phyloP scores from a whole-genome alignment of 2,329 filamentous ascomycete species.

The Paraconiothyrium brasiliense region DNA sequence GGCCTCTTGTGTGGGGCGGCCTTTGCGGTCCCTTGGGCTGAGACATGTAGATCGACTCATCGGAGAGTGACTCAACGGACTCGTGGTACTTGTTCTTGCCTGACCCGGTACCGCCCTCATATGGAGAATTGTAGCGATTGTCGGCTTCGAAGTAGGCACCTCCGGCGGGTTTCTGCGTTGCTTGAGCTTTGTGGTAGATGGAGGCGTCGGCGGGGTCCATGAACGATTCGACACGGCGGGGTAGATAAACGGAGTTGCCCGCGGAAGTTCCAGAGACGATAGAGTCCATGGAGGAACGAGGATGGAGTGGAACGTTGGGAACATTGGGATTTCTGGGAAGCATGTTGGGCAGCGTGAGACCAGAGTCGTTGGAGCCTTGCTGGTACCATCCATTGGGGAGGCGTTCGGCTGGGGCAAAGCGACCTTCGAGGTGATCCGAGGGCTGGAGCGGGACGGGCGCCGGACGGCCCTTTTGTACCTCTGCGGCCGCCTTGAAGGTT shows the following conservation, averaged over 20 bases:
- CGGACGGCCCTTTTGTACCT: conserved; percentile 61
- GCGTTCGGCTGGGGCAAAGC: conserved; percentile 76
- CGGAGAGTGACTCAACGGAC: conserved; percentile 48
- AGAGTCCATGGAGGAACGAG: conserved; percentile 73
- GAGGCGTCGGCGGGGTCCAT: conserved; percentile 80
- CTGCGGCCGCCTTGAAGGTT: conserved; percentile 72
- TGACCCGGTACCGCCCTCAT: conserved; percentile 31
- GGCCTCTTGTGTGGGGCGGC: conserved; percentile 33
- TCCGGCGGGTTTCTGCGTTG: conserved; percentile 55
- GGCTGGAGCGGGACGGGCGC: conserved; percentile 73
- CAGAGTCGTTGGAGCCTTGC: conserved; percentile 71
- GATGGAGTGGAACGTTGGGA: conserved; percentile 60
- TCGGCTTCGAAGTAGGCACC: conserved; percentile 53
- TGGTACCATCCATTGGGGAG: conserved; percentile 75
- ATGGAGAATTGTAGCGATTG: conserved; percentile 35
- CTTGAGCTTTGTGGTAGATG: conserved; percentile 76
- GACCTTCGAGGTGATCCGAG: conserved; percentile 77
- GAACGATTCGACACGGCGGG: conserved; percentile 75
- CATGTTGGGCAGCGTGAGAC: conserved; percentile 64
- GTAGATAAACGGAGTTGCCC: conserved; percentile 70
- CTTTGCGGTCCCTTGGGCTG: conserved; percentile 35
- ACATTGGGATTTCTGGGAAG: conserved; percentile 56
- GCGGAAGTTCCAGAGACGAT: conserved; percentile 66
- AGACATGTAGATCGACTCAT: conserved; percentile 46
- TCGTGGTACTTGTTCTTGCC: conserved; percentile 45